Conservation (phyloP, 139 green algal genomes). For the Chlamydomonas eustigma region DNA sequence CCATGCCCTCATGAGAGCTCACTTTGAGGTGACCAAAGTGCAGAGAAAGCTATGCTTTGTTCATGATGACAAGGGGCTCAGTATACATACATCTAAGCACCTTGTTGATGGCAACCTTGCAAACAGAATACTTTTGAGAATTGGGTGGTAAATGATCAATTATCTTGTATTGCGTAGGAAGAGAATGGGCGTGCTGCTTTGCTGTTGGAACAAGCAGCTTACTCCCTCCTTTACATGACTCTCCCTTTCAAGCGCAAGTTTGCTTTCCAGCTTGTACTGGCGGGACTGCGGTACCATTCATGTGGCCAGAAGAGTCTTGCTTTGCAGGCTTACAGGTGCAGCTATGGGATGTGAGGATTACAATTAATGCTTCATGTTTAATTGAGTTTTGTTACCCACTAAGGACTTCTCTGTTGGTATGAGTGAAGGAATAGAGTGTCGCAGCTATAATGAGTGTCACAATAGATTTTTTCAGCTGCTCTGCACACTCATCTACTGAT, state of each 20-base stretch:
- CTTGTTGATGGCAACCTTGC: too few relatives aligned
- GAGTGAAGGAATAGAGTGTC: too few relatives aligned
- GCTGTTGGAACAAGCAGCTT: slow-evolving; percentile 83
- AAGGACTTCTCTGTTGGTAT: too few relatives aligned
- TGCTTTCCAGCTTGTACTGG: slow-evolving; percentile 88
- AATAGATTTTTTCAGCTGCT: too few relatives aligned
- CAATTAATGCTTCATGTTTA: neutral
- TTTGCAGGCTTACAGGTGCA: slow-evolving; percentile 63
- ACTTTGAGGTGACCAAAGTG: slow-evolving; percentile 65
- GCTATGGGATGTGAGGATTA: neutral
- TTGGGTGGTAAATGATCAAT: too few relatives aligned
- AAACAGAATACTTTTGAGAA: too few relatives aligned
- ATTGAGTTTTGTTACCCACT: neutral
- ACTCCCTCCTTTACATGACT: slow-evolving; percentile 56
- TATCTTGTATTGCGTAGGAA: slow-evolving; percentile 59
- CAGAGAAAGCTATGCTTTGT: too few relatives aligned
- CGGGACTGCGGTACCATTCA: slow-evolving; percentile 79
- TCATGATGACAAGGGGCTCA: too few relatives aligned
- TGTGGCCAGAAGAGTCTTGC: slow-evolving; percentile 57
- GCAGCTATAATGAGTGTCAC: too few relatives aligned
- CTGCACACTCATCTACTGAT: too few relatives aligned
- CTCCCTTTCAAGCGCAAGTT: slow-evolving; percentile 63
- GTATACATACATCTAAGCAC: too few relatives aligned
- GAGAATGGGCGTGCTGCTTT: slow-evolving; percentile 71
- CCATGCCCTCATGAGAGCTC: slow-evolving; percentile 65